Evolutionary conservation across 164 flowering plant species (phyloP).

Genomic region (Kalanchoe fedtschenkoi): DNA sequence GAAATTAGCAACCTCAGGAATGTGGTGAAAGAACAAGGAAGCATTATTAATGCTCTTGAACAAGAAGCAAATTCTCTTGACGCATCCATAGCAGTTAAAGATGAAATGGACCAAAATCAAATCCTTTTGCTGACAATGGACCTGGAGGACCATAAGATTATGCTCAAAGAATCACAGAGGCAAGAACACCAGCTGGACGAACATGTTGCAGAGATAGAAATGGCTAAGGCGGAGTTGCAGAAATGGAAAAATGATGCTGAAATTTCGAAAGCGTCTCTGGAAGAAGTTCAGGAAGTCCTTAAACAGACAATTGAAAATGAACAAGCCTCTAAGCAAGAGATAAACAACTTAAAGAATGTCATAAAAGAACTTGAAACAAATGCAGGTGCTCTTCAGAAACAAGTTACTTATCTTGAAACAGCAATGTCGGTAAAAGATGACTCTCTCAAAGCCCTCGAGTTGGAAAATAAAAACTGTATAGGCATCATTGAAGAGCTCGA

Average conservation of each 20-base stretch:
- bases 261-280: slow-evolving; percentile 14
- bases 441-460: slow-evolving; percentile 1
- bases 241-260: slow-evolving; percentile 21
- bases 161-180: slow-evolving; percentile 23
- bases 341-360: slow-evolving; percentile 11
- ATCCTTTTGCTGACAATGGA: slow-evolving; percentile 17
- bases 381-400: slow-evolving; percentile 19
- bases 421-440: slow-evolving; percentile 8
- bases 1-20: slow-evolving; percentile 17
- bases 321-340: slow-evolving; percentile 16
- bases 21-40: slow-evolving; percentile 16
- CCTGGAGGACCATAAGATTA: slow-evolving; percentile 14
- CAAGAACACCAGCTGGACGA: slow-evolving; percentile 19
- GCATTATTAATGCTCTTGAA: slow-evolving; percentile 16
- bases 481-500: slow-evolving; percentile 16
- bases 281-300: slow-evolving; percentile 16
- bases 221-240: slow-evolving; percentile 22
- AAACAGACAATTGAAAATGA: slow-evolving; percentile 16
- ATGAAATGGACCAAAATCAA: slow-evolving; percentile 14
- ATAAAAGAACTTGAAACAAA: slow-evolving; percentile 17
- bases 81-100: slow-evolving; percentile 4
- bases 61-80: slow-evolving; percentile 16
- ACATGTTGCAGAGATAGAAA: slow-evolving; percentile 18
- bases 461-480: slow-evolving; percentile 7
- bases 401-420: slow-evolving; percentile 16